These are phyloP conservation scores for Fusarium mangiferae DNA, from an alignment of 2,329 filamentous ascomycete genomes.

Conservation along the genomic window DNA sequence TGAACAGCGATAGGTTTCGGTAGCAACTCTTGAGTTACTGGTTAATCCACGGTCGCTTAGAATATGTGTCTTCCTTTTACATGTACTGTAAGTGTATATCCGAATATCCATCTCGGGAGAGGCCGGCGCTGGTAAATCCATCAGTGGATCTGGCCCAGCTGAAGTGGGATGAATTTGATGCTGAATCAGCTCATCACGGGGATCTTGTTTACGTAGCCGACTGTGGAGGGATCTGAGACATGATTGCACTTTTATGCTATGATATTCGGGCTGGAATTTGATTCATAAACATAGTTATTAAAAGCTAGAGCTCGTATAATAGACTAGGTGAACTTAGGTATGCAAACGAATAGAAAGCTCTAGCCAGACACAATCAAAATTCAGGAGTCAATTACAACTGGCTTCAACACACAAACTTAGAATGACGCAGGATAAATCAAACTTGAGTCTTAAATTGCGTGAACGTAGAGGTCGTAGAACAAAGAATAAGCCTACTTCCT, in stretches of 20 bases:
- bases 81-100: slow-evolving; percentile 31
- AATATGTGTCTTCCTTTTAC: slow-evolving; percentile 11
- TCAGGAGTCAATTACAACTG: not conserved
- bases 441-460: not conserved
- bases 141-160: slow-evolving; percentile 30
- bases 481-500: not conserved
- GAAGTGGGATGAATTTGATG: slow-evolving; percentile 19
- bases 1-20: not conserved
- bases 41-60: not conserved
- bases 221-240: slow-evolving; percentile 1
- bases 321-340: not conserved
- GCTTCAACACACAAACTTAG: not conserved
- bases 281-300: not conserved
- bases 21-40: not conserved
- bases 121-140: slow-evolving; percentile 6
- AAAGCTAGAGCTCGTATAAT: not conserved
- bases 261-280: not conserved
- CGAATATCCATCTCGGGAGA: slow-evolving; percentile 39
- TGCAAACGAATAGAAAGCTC: not conserved
- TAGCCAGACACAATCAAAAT: not conserved
- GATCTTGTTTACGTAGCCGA: not conserved
- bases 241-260: not conserved
- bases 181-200: slow-evolving; percentile 31
- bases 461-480: not conserved
- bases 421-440: not conserved